Percentiles rank a stretch among this genome's conserved stretches.
Conservation (phyloP, 208 protist species). For the Leishmania gerbilli region DNA sequence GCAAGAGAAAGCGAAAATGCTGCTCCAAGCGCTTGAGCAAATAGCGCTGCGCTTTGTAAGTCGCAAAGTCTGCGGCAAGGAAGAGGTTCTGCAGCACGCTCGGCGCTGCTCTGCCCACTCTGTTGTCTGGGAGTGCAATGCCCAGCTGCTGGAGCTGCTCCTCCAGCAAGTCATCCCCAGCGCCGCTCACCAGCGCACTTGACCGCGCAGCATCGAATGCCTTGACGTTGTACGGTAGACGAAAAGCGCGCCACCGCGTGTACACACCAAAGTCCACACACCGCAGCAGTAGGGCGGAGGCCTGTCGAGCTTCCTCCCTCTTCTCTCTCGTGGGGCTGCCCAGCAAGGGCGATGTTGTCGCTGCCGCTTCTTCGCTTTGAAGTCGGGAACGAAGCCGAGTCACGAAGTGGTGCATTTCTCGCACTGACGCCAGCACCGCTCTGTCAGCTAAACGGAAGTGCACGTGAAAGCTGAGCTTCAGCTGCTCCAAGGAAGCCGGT, state of each 20-base stretch:
- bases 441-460: slow-evolving; percentile 67
- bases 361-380: slow-evolving; percentile 17
- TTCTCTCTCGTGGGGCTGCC: neutral
- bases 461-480: slow-evolving; percentile 85
- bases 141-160: slow-evolving; percentile 36
- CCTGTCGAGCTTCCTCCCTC: neutral
- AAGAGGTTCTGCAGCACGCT: slow-evolving; percentile 26
- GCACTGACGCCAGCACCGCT: slow-evolving; percentile 46
- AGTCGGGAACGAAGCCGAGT: slow-evolving; percentile 33
- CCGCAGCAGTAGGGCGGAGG: slow-evolving; percentile 24
- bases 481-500: slow-evolving; percentile 16
- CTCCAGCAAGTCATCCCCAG: slow-evolving; percentile 53
- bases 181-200: slow-evolving; percentile 34
- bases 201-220: slow-evolving; percentile 21
- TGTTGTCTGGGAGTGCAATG: slow-evolving; percentile 32
- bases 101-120: slow-evolving; percentile 26
- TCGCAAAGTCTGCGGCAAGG: slow-evolving; percentile 19
- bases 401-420: slow-evolving; percentile 69
- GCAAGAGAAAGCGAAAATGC: slow-evolving; percentile 66
- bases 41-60: slow-evolving; percentile 30
- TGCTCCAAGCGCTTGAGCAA: slow-evolving; percentile 49
- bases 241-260: slow-evolving; percentile 83
- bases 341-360: neutral
- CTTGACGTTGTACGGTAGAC: slow-evolving; percentile 88
- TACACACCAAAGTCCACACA: slow-evolving; percentile 90